Conservation (phyloP, 108 stramenopile species). For the Cyclotella atomus region DNA sequence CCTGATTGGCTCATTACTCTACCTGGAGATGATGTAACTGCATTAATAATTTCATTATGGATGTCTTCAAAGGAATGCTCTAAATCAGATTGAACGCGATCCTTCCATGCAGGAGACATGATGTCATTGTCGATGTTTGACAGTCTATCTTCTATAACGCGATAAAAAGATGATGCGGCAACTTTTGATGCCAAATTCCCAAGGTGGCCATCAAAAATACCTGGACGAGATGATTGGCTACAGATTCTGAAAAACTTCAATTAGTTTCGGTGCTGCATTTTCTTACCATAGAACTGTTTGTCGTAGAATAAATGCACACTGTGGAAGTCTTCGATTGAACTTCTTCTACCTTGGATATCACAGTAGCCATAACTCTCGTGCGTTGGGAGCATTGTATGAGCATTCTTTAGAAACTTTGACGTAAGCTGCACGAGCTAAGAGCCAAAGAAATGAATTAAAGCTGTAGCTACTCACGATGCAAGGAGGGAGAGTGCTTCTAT, state of each 20-base stretch:
- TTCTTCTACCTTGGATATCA: constrained; percentile 82
- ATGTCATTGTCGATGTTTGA: constrained; percentile 34
- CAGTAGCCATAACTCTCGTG: constrained; percentile 83
- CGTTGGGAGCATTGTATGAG: constrained; percentile 87
- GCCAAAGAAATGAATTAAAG: too few relatives aligned
- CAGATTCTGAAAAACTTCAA: not conserved
- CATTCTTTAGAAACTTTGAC: too few relatives aligned
- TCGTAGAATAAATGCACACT: constrained; percentile 70
- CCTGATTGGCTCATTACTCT: constrained; percentile 78
- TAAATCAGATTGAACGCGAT: constrained; percentile 43
- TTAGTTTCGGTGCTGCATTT: not conserved
- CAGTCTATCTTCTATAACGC: constrained; percentile 41
- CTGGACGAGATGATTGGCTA: not conserved
- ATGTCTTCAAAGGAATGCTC: constrained; percentile 60
- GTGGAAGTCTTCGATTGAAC: constrained; percentile 94
- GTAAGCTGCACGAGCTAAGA: too few relatives aligned
- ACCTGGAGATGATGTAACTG: constrained; percentile 49
- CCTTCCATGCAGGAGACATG: constrained; percentile 47
- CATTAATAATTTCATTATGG: constrained; percentile 66
- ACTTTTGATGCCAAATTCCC: constrained; percentile 85
- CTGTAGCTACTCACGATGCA: too few relatives aligned
- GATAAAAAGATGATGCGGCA: constrained; percentile 67
- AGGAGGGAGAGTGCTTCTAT: constrained; percentile 66
- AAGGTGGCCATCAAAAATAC: constrained; percentile 55
- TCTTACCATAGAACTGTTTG: constrained; percentile 80